Conservation (phyloP, 768 basidiomycete species). For the Piloderma croceum region DNA sequence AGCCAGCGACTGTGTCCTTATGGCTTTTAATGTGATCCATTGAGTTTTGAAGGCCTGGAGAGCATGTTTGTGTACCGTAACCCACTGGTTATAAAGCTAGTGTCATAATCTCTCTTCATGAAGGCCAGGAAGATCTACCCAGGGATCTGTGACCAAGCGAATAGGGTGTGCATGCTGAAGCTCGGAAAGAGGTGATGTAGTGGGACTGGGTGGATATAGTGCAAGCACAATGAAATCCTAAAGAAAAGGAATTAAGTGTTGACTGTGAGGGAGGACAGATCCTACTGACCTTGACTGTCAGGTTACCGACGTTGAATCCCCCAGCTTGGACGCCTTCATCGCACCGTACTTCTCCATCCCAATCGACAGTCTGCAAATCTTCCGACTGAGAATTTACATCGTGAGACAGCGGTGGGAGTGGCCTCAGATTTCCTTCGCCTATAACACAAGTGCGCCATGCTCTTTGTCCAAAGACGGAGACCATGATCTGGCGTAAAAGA, state of each 20-base stretch:
- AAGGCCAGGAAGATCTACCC: too few relatives aligned
- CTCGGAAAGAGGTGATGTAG: constrained; percentile 30
- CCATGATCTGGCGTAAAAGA: constrained; percentile 44
- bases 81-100: too few relatives aligned
- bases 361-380: constrained; percentile 45
- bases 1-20: too few relatives aligned
- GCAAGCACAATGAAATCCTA: constrained; percentile 57
- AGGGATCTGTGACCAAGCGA: constrained; percentile 55
- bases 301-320: constrained; percentile 40
- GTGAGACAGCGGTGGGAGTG: constrained; percentile 33
- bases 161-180: constrained; percentile 46
- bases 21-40: too few relatives aligned
- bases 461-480: constrained; percentile 31
- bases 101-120: too few relatives aligned
- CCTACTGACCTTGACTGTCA: constrained; percentile 45
- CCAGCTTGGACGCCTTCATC: constrained; percentile 35
- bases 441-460: constrained; percentile 36
- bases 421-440: constrained; percentile 46
- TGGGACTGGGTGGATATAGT: constrained; percentile 36
- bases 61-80: too few relatives aligned
- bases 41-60: too few relatives aligned
- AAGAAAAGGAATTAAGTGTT: constrained; percentile 2
- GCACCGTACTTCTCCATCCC: constrained; percentile 49
- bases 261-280: constrained; percentile 4
- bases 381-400: constrained; percentile 17